These are phyloP conservation scores for Scenedesmus sp. DNA, from an alignment of 163 green algal genomes.

Conservation along the genomic window DNA sequence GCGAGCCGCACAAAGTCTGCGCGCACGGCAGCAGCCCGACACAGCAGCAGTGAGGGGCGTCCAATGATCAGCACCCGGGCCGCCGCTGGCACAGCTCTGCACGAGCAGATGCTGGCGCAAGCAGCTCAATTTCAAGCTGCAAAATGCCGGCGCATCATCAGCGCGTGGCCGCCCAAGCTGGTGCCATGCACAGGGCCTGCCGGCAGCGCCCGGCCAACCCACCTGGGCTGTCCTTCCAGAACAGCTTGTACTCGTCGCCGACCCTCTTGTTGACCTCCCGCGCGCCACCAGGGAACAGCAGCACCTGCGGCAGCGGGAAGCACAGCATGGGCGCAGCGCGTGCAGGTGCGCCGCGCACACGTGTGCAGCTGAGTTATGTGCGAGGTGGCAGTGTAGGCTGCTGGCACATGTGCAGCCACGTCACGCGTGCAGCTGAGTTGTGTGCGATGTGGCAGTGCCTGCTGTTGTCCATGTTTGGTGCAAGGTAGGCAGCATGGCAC, in stretches of 20 bases:
- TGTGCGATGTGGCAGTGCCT: not conserved
- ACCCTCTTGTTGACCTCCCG: conserved; percentile 80
- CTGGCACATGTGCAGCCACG: no score
- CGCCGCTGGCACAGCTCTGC: no score
- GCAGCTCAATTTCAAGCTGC: no score
- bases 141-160: conserved; percentile 54
- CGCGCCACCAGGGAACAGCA: conserved; percentile 89
- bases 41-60: not conserved
- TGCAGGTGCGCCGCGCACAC: no score
- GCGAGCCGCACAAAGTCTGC: conserved; percentile 84
- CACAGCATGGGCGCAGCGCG: no score
- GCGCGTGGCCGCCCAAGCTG: conserved; percentile 36
- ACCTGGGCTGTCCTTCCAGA: conserved; percentile 71
- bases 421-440: no score
- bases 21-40: not conserved
- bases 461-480: not conserved
- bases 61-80: not conserved
- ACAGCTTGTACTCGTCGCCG: conserved; percentile 76
- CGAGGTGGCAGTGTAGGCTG: no score
- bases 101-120: no score
- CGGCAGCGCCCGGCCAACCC: no score
- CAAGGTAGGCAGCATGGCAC: not conserved
- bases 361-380: no score
- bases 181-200: not conserved
- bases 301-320: conserved; percentile 56